Evolutionary conservation across 306 rosid genomes (phyloP).

Genomic region (Vicia villosa): DNA sequence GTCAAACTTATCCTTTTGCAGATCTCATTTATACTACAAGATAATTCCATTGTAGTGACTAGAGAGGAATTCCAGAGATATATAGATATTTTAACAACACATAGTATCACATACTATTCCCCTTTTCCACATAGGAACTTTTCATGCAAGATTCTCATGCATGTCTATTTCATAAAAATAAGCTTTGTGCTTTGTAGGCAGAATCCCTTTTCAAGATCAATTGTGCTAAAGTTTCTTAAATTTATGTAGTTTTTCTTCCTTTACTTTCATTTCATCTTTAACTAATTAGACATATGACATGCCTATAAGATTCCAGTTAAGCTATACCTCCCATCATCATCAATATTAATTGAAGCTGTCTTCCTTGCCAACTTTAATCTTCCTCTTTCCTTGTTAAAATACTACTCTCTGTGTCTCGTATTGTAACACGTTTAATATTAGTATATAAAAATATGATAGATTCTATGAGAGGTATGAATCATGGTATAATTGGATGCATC

Average conservation of each 20-base stretch:
- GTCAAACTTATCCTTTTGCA: slow-evolving; percentile 36
- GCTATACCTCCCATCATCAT: slow-evolving; percentile 39
- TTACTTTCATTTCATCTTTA: neutral
- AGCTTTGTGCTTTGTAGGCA: slow-evolving; percentile 35
- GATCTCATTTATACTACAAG: slow-evolving; percentile 37
- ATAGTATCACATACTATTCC: slow-evolving; percentile 42
- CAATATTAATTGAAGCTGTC: neutral
- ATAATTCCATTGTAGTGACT: slow-evolving; percentile 24
- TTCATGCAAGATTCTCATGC: slow-evolving; percentile 51
- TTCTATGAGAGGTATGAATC: too few relatives aligned
- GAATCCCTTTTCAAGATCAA: slow-evolving; percentile 44
- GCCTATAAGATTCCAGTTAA: slow-evolving; percentile 32
- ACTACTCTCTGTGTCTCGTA: too few relatives aligned
- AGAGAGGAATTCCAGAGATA: neutral
- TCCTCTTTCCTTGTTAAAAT: neutral
- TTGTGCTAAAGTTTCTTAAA: slow-evolving; percentile 22
- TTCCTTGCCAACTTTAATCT: neutral
- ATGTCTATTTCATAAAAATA: slow-evolving; percentile 16
- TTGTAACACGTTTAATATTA: too few relatives aligned
- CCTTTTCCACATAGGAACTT: slow-evolving; percentile 27
- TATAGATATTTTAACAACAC: slow-evolving; percentile 4
- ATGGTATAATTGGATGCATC: too few relatives aligned
- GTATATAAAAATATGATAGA: too few relatives aligned
- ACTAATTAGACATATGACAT: slow-evolving; percentile 1
- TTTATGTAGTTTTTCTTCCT: neutral